phyloP scores from a whole-genome alignment of 1,139 yeast genomes.

The Pichia sp. region DNA sequence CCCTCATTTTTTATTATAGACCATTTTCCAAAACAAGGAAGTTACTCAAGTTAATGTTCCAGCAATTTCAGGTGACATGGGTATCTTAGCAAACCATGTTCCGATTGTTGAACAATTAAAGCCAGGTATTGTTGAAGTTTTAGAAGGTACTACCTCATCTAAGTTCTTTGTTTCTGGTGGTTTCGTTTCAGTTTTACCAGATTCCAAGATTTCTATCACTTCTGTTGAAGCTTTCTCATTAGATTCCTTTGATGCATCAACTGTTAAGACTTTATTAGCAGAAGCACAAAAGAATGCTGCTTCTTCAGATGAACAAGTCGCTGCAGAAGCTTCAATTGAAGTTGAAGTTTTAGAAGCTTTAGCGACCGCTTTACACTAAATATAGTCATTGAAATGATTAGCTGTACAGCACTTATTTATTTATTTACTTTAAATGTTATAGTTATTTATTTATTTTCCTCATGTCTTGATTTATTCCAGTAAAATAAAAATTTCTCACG shows the following conservation, averaged over 20 bases:
- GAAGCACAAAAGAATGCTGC: slow-evolving; percentile 93
- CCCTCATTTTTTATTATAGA: slow-evolving; percentile 20
- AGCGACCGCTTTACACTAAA: slow-evolving; percentile 78
- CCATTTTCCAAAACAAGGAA: slow-evolving; percentile 37
- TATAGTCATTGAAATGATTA: not conserved
- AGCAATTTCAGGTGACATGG: slow-evolving; percentile 92
- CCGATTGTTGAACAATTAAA: slow-evolving; percentile 95
- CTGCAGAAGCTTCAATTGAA: slow-evolving; percentile 93
- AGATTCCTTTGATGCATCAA: slow-evolving; percentile 77
- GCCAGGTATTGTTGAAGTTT: slow-evolving; percentile 93
- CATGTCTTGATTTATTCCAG: slow-evolving; percentile 13
- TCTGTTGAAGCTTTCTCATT: slow-evolving; percentile 95
- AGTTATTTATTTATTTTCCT: slow-evolving; percentile 6
- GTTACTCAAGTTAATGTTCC: slow-evolving; percentile 93
- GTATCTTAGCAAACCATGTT: slow-evolving; percentile 96
- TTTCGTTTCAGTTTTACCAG: slow-evolving; percentile 94
- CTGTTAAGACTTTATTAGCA: slow-evolving; percentile 73
- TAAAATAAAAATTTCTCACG: slow-evolving; percentile 9
- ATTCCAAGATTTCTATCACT: slow-evolving; percentile 82
- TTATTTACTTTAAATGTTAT: slow-evolving; percentile 5
- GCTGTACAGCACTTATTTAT: slow-evolving; percentile 5
- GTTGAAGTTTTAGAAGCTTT: slow-evolving; percentile 94
- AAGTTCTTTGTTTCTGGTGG: slow-evolving; percentile 96
- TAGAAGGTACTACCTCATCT: slow-evolving; percentile 67
- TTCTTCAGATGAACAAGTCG: slow-evolving; percentile 79